Evolutionary conservation across 768 basidiomycete genomes (phyloP), one percentile per base, ranked within the genome.

Genomic region (Porphyrellus cyaneotinctus): DNA sequence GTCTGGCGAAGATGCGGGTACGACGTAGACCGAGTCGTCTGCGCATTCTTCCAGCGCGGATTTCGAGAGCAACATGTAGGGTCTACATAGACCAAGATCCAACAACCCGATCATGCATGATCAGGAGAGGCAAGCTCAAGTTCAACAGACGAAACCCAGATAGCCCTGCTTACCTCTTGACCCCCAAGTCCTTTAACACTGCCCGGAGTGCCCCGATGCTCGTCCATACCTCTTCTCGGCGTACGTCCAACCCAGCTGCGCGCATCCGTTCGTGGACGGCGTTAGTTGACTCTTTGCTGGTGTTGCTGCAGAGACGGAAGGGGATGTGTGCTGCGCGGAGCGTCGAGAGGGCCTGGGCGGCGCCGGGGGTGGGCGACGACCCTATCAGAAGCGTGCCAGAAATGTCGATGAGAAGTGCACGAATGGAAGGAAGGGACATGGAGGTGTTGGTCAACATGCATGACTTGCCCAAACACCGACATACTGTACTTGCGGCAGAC

Each of bases 361-460:
- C 83, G 9, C 71, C 63, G 0, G 74, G 72, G 0, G 77, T 84
- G 0, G 85, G 72, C 0, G 65, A 67, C 2, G 72, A 61, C 38
- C 79, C 84, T 35, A 84, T 65, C 43, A 85, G 79, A 6, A 89
- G 67, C 1, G 82, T 88, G 0, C 87, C 85, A 4, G 83, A 85
- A 32, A 88, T 76, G 58, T 88, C 85, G 47, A 88, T 76, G 18
- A 87, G 76, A 0, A 86, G 56, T 0, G 76, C 83, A 11, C 70
- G 68, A 38, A 85, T 75, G 18, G 30, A 18, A 15, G 58, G 49
- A 24, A 17, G 17, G 23, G 15, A 26, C 14, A 30, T 43, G 42
- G 18, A 30, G 7, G 32, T 28, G 26, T 5, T 28, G 26, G 9
- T 28, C 9, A 9, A 28, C 9, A 28, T 28, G n/a, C n/a, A n/a